Evolutionary conservation across 2,329 filamentous ascomycete genomes (phyloP), one percentile per base, ranked within the genome.

Genomic region (Zymoseptoria ardabiliae): DNA sequence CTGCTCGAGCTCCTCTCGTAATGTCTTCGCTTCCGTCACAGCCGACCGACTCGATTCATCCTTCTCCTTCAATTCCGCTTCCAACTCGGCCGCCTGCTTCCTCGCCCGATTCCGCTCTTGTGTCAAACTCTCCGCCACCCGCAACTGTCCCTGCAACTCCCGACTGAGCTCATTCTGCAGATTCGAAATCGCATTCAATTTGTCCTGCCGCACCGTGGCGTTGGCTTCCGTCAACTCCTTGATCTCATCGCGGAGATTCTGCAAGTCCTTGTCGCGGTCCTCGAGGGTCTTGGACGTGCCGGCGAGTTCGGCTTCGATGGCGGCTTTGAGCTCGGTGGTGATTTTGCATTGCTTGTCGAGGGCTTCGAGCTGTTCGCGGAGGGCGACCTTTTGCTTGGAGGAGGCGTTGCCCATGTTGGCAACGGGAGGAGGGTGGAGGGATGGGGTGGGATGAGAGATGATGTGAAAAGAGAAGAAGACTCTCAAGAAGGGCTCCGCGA

Each of bases 81-180:
- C 55, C 50, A 54, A 48, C 51, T 53, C 23, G 22, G 30, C 41
- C 35, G 25, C 50, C 28, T 53, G 50, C 58, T 57, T 57, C 51
- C 56, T 50, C 21, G 55, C 55, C 17, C 55, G 49, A 30, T 57
- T 60, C 50, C 52, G 35, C 41, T 60, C 58, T 30, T 58, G 50
- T n/a, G 56, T 58, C 51, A 58, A 54, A 21, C 51, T 54, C 56
- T 58, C 56, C 11, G 52, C 56, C 11, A 58, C 51, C 4, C 56
- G 51, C 20, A 58, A 30, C 45, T 58, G 56, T 52, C 58, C 55
- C 54, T 60, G 35, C 23, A 58, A 17, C 23, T 54, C 55, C 22
- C 52, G 58, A n/a, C 23, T 53, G 9, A 54, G 41, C 19, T 60
- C 58, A 17, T n/a, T 50, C 23, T 54, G 28, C 50, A 60, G 30